Percentiles rank a stretch among this genome's conserved stretches.
phyloP scores from a whole-genome alignment of 2,329 filamentous ascomycete genomes.

The Chalaropsis ovoidea region DNA sequence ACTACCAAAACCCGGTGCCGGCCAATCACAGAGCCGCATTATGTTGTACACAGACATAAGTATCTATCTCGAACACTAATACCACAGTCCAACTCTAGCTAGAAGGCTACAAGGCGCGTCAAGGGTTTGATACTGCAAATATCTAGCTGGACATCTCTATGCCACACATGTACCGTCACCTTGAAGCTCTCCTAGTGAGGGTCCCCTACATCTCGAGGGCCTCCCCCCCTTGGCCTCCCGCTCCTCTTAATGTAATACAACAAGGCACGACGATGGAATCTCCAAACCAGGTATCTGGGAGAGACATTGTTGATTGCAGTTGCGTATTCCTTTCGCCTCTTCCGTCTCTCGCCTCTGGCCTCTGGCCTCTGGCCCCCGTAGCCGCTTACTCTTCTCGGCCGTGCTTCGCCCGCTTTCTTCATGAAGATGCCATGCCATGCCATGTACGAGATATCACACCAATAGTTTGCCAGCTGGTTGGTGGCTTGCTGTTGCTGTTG shows the following conservation, averaged over 20 bases:
- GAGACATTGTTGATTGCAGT: not conserved
- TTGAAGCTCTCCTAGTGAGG: too few relatives aligned
- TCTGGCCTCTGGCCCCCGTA: not conserved
- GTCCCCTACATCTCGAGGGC: too few relatives aligned
- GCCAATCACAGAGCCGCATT: too few relatives aligned
- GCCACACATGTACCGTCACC: too few relatives aligned
- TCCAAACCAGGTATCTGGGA: constrained; percentile 1
- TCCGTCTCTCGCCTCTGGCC: not conserved
- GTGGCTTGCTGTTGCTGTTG: not conserved
- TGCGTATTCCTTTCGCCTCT: not conserved
- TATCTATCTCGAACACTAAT: too few relatives aligned
- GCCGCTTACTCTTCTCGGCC: not conserved
- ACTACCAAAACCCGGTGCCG: too few relatives aligned
- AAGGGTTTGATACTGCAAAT: too few relatives aligned
- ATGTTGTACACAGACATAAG: too few relatives aligned
- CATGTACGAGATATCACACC: not conserved
- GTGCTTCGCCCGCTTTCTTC: not conserved
- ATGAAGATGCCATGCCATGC: not conserved
- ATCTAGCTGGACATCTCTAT: too few relatives aligned
- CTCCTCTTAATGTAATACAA: not conserved
- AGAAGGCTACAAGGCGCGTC: too few relatives aligned
- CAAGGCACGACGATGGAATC: not conserved
- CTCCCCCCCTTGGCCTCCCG: not conserved
- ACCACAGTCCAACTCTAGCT: too few relatives aligned
- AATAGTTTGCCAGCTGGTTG: not conserved